A percentile compares a stretch with the other conserved stretches of the same genome.
These are phyloP conservation scores for Astraeus odoratus DNA, from an alignment of 768 basidiomycete species.

Conservation along the genomic window DNA sequence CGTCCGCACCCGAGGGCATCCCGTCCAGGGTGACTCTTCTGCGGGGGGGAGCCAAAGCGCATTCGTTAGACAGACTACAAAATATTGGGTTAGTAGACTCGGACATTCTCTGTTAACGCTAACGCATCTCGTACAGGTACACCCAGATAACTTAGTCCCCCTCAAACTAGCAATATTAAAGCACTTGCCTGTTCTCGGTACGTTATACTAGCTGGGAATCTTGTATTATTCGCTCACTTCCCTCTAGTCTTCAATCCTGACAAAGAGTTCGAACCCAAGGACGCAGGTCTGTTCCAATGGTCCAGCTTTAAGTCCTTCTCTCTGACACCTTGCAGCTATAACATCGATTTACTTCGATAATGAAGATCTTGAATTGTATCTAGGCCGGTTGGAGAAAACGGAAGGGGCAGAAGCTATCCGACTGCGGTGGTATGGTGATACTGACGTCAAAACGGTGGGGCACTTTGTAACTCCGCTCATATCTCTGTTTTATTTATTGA, in stretches of 20 bases:
- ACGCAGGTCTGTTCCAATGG: constrained; percentile 48
- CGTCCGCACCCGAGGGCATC: constrained; percentile 91
- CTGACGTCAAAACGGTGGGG: constrained; percentile 68
- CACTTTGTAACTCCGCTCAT: not conserved
- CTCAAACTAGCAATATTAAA: constrained; percentile 90
- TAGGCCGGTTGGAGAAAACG: constrained; percentile 95
- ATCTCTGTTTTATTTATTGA: too few species aligned
- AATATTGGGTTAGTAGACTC: constrained; percentile 82
- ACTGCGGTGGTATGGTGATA: constrained; percentile 95
- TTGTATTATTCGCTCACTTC: constrained; percentile 1
- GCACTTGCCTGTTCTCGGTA: constrained; percentile 90
- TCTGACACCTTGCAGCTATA: constrained; percentile 51
- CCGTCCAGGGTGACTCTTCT: constrained; percentile 86
- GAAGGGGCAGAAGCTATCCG: constrained; percentile 98
- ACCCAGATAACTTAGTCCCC: constrained; percentile 90
- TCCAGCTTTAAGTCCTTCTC: not conserved
- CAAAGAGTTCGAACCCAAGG: constrained; percentile 84
- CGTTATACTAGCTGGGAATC: constrained; percentile 13
- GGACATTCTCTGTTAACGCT: constrained; percentile 1
- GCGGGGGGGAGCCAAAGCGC: constrained; percentile 96
- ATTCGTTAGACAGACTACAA: constrained; percentile 97
- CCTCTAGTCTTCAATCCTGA: constrained; percentile 81
- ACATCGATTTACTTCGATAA: constrained; percentile 98
- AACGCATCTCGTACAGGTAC: constrained; percentile 39
- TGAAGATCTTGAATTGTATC: constrained; percentile 90